Conservation (phyloP, 2,329 filamentous ascomycete genomes). For the Pyricularia sp. region DNA sequence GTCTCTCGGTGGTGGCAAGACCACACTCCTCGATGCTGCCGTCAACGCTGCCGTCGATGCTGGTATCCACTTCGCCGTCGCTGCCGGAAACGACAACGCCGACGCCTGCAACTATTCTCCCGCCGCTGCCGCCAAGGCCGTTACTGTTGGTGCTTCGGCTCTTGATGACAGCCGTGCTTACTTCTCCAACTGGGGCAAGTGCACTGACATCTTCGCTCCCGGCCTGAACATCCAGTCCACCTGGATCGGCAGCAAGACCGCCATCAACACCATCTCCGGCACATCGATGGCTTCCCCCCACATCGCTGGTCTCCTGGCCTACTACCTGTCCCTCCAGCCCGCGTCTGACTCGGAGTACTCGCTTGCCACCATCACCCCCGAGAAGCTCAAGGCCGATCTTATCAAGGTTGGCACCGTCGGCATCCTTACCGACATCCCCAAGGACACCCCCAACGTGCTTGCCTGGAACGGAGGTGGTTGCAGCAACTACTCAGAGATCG, state of each 20-base stretch:
- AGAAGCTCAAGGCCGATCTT: slow-evolving; percentile 85
- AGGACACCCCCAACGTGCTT: slow-evolving; percentile 82
- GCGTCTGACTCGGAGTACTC: slow-evolving; percentile 83
- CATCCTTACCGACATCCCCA: slow-evolving; percentile 72
- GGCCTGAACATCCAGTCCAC: slow-evolving; percentile 95
- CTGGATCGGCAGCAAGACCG: slow-evolving; percentile 95
- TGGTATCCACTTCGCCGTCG: slow-evolving; percentile 95
- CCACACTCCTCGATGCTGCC: slow-evolving; percentile 77
- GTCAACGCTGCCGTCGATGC: slow-evolving; percentile 89
- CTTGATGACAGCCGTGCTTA: slow-evolving; percentile 94
- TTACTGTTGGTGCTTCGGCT: slow-evolving; percentile 93
- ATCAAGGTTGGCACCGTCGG: slow-evolving; percentile 73
- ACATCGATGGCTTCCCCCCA: slow-evolving; percentile 99
- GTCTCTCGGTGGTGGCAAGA: slow-evolving; percentile 97
- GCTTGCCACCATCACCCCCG: slow-evolving; percentile 80
- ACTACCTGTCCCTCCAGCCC: slow-evolving; percentile 95
- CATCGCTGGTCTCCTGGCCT: slow-evolving; percentile 91
- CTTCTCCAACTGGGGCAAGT: slow-evolving; percentile 99
- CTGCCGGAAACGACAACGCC: slow-evolving; percentile 96
- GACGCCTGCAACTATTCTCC: slow-evolving; percentile 99
- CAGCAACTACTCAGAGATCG: slow-evolving; percentile 80
- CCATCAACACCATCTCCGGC: slow-evolving; percentile 97
- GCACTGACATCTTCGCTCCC: slow-evolving; percentile 98
- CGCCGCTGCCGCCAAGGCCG: slow-evolving; percentile 79
- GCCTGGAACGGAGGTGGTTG: slow-evolving; percentile 98